These are phyloP conservation scores for Aegilops speltoides DNA, from an alignment of 176 grass and related monocot genomes.

Conservation along the genomic window DNA sequence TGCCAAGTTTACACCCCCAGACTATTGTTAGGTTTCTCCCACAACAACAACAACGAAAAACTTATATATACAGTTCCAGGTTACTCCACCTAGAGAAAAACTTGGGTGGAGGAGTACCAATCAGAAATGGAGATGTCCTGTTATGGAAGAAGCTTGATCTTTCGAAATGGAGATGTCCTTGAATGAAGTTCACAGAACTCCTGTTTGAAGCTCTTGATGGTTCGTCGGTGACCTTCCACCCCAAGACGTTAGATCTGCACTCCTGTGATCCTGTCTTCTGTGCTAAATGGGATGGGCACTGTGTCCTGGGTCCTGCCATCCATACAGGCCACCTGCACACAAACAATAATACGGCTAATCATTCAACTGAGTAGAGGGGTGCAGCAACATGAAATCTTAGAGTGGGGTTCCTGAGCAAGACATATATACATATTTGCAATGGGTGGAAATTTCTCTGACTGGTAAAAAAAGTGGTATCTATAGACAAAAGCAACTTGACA, in stretches of 20 bases:
- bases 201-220: not conserved
- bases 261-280: not conserved
- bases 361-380: not conserved
- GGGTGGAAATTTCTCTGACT: not conserved
- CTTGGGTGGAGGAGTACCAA: not conserved
- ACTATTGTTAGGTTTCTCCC: no score
- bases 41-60: no score
- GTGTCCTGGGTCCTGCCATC: not conserved
- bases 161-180: not conserved
- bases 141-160: no score
- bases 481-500: not conserved
- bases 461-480: not conserved
- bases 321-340: constrained; percentile 3
- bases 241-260: not conserved
- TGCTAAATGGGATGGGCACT: not conserved
- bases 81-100: not conserved
- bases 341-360: not conserved
- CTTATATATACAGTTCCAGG: no score
- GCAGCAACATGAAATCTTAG: not conserved
- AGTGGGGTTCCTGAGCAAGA: not conserved
- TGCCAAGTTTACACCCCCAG: not conserved
- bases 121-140: not conserved
- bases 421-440: not conserved
- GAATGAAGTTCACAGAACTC: not conserved
- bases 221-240: not conserved